Evolutionary conservation across 1,139 yeast species (phyloP).

Genomic region (Protomyces inouyei): DNA sequence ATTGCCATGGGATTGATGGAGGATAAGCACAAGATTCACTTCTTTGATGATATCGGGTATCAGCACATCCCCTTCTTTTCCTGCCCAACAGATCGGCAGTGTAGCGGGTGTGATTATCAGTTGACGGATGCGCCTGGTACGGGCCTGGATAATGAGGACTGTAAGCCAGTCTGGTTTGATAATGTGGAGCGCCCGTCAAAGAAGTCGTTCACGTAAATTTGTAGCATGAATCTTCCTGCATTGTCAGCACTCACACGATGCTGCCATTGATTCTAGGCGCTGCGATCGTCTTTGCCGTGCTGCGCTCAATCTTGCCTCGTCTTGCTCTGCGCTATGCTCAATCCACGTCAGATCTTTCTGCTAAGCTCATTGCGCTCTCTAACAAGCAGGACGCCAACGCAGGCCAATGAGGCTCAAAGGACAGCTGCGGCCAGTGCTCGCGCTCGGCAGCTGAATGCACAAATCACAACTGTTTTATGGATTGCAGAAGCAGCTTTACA

Average conservation of each 20-base stretch:
- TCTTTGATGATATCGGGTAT: conserved; percentile 45
- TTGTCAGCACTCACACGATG: background rate
- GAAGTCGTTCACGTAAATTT: background rate
- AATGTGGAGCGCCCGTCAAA: conserved; percentile 4
- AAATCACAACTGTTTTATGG: background rate
- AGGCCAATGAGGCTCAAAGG: background rate
- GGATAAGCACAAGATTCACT: conserved; percentile 18
- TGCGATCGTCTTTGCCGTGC: background rate
- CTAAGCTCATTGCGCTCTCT: background rate
- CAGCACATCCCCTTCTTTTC: conserved; percentile 25
- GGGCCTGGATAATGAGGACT: conserved; percentile 25
- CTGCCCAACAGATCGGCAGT: conserved; percentile 6
- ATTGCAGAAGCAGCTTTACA: background rate
- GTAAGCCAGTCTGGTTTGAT: conserved; percentile 23
- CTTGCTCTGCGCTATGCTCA: background rate
- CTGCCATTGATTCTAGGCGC: background rate
- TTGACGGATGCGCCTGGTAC: conserved; percentile 17
- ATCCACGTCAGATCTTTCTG: background rate
- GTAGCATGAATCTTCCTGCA: background rate
- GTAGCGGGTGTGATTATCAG: conserved; percentile 9
- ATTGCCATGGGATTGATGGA: conserved; percentile 22
- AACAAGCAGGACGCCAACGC: background rate
- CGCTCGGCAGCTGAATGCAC: background rate
- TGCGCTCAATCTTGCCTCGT: background rate
- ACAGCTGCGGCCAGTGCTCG: background rate